Conservation (phyloP, 345 rosid genomes). For the Syzygium oleosum region DNA sequence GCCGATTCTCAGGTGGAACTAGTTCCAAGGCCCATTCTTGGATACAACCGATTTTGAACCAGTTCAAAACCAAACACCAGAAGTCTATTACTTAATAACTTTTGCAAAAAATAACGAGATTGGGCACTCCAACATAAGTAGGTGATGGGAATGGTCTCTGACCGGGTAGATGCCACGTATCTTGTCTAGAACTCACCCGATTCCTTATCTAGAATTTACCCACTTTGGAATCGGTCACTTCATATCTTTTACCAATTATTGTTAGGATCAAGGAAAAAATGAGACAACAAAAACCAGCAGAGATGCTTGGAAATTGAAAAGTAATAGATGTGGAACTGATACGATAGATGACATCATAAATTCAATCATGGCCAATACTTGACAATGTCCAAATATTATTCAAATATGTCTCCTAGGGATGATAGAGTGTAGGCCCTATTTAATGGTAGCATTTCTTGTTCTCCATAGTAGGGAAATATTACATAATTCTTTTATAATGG, state of each 20-base stretch:
- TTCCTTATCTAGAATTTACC: background rate
- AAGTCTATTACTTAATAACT: background rate
- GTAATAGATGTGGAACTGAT: background rate
- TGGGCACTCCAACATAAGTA: background rate
- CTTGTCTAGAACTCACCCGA: rapidly evolving
- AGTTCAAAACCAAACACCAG: rapidly evolving
- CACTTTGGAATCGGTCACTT: background rate
- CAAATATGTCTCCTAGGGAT: background rate
- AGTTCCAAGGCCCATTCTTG: rapidly evolving
- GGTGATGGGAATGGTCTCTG: rapidly evolving
- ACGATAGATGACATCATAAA: background rate
- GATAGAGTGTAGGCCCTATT: background rate
- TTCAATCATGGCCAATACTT: background rate
- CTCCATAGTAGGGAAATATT: background rate
- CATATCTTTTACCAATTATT: background rate
- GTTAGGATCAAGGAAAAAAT: background rate
- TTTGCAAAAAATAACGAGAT: background rate
- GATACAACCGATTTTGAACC: background rate
- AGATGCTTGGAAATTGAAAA: background rate
- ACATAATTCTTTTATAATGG: too few species aligned
- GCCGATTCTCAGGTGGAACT: background rate
- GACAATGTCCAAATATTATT: too few species aligned
- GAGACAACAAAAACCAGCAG: background rate
- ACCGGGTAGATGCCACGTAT: rapidly evolving
- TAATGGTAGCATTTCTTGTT: background rate